Evolutionary conservation across 371 early-diverging fungal species (phyloP).

Genomic region (Homolaphlyctis polyrhiza): DNA sequence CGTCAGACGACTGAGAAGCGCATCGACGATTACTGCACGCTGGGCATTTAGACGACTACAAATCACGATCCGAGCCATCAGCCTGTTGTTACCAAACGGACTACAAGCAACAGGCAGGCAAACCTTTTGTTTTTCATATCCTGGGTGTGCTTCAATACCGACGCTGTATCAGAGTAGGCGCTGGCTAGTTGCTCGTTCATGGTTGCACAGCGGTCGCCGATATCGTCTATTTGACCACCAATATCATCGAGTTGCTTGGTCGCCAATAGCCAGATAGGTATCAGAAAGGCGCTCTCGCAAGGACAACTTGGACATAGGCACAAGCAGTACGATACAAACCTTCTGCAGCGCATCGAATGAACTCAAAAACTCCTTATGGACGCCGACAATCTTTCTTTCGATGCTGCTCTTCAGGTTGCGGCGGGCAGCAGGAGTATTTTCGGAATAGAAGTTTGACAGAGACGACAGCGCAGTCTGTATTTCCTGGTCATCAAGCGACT

Average conservation of each 20-base stretch:
- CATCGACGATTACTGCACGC: constrained; percentile 27
- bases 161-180: constrained; percentile 51
- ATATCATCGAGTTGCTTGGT: constrained; percentile 51
- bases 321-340: too few relatives aligned
- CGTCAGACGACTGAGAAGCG: constrained; percentile 66
- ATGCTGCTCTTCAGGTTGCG: constrained; percentile 65
- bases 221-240: constrained; percentile 49
- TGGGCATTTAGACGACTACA: constrained; percentile 7
- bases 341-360: constrained; percentile 49
- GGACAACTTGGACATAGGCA: too few relatives aligned
- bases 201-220: constrained; percentile 54
- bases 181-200: constrained; percentile 57
- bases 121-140: constrained; percentile 60
- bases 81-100: not conserved
- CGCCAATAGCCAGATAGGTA: not conserved
- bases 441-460: constrained; percentile 61
- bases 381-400: constrained; percentile 59
- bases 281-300: not conserved
- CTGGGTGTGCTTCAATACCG: constrained; percentile 62
- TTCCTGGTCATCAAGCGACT: constrained; percentile 16
- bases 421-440: constrained; percentile 51
- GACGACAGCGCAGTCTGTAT: constrained; percentile 50
- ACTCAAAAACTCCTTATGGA: constrained; percentile 55
- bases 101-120: too few relatives aligned
- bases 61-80: not conserved